A percentile compares a stretch with the other conserved stretches of the same genome.
Conservation (phyloP, 169 alveolate genomes). For the Theileria equi region DNA sequence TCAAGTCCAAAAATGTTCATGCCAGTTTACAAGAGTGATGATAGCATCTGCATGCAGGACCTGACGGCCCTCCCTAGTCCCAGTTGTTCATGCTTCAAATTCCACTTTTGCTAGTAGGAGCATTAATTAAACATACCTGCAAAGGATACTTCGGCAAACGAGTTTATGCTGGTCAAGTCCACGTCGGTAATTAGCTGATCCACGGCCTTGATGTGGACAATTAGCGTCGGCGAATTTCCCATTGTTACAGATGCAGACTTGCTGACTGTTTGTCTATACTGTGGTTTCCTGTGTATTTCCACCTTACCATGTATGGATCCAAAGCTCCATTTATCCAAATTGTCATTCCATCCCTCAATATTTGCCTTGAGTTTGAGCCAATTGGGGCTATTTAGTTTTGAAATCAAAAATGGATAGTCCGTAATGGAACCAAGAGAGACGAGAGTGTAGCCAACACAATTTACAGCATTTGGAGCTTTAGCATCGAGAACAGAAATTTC, state of each 20-base stretch:
- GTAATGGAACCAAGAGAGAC: slow-evolving; percentile 67
- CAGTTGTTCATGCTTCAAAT: too few relatives aligned
- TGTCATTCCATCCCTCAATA: slow-evolving; percentile 69
- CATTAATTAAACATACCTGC: too few relatives aligned
- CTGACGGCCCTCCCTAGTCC: too few relatives aligned
- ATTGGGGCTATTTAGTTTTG: slow-evolving; percentile 50
- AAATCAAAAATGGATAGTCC: slow-evolving; percentile 68
- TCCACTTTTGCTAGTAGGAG: too few relatives aligned
- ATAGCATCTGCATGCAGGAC: too few relatives aligned
- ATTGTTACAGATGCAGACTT: slow-evolving; percentile 6
- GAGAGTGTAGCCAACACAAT: slow-evolving; percentile 61
- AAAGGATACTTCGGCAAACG: slow-evolving; percentile 69
- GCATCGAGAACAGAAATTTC: slow-evolving; percentile 71
- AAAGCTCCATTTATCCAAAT: slow-evolving; percentile 56
- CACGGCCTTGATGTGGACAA: slow-evolving; percentile 56
- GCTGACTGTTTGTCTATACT: slow-evolving; percentile 63
- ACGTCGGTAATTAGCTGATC: slow-evolving; percentile 67
- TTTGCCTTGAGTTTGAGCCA: slow-evolving; percentile 70
- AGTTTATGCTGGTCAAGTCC: slow-evolving; percentile 53
- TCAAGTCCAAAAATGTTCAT: too few relatives aligned
- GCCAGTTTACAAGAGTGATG: too few relatives aligned
- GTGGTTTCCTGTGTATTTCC: slow-evolving; percentile 55
- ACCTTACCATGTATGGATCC: slow-evolving; percentile 68
- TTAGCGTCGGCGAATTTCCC: slow-evolving; percentile 48
- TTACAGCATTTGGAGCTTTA: slow-evolving; percentile 65